Evolutionary conservation across 768 basidiomycete genomes (phyloP).

Genomic region (Auricularia cornea): DNA sequence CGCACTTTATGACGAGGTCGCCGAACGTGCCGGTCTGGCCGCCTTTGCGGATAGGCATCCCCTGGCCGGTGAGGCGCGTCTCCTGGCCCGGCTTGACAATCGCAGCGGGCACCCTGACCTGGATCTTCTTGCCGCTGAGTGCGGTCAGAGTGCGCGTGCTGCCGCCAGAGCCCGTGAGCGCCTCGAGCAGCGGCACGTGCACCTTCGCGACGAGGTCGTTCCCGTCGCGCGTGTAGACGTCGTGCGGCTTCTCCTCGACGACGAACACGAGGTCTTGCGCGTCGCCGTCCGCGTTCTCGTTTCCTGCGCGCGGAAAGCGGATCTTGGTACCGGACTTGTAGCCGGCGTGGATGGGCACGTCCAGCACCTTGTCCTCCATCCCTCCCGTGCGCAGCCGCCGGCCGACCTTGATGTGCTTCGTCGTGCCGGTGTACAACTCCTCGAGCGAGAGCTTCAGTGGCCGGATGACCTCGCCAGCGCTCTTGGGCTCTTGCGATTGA

Average conservation of each 20-base stretch:
- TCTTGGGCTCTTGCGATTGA: slow-evolving; percentile 16
- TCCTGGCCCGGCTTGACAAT: slow-evolving; percentile 72
- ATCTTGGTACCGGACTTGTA: slow-evolving; percentile 98
- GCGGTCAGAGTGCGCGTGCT: slow-evolving; percentile 52
- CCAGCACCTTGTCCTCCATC: slow-evolving; percentile 80
- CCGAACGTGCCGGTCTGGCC: slow-evolving; percentile 65
- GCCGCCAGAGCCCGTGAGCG: slow-evolving; percentile 51
- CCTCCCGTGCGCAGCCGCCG: slow-evolving; percentile 62
- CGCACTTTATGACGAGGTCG: slow-evolving; percentile 63
- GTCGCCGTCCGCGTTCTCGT: slow-evolving; percentile 60
- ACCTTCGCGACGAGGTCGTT: slow-evolving; percentile 64
- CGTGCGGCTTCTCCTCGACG: slow-evolving; percentile 91
- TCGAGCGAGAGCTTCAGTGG: slow-evolving; percentile 80
- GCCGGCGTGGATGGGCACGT: slow-evolving; percentile 73
- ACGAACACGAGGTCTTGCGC: slow-evolving; percentile 92
- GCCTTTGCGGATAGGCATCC: slow-evolving; percentile 87
- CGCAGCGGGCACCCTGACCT: slow-evolving; percentile 55
- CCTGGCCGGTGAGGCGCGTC: slow-evolving; percentile 64
- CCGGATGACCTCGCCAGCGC: slow-evolving; percentile 48
- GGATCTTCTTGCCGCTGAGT: slow-evolving; percentile 74
- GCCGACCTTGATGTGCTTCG: slow-evolving; percentile 83
- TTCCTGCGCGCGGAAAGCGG: slow-evolving; percentile 79
- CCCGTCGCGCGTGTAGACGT: slow-evolving; percentile 64
- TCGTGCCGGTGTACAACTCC: slow-evolving; percentile 77
- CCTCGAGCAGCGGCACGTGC: slow-evolving; percentile 72